A percentile compares a stretch with the other conserved stretches of the same genome.
These are phyloP conservation scores for Stemphylium lycopersici DNA, from an alignment of 2,329 filamentous ascomycete genomes.

Conservation along the genomic window DNA sequence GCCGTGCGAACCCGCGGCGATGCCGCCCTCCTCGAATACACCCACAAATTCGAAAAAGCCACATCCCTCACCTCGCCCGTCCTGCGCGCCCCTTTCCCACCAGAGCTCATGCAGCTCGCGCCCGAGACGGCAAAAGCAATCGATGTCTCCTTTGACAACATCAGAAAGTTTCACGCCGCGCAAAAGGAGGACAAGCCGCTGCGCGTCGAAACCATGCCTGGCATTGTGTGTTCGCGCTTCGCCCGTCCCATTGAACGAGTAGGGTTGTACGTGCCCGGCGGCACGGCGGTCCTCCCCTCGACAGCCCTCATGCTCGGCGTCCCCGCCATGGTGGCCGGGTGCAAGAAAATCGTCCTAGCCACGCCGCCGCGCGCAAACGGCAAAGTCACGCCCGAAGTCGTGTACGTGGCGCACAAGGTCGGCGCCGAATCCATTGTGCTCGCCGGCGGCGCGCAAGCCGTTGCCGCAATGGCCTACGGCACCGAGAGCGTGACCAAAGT, in stretches of 20 bases:
- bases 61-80: constrained; percentile 89
- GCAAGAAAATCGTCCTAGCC: constrained; percentile 91
- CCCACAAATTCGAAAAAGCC: constrained; percentile 97
- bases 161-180: constrained; percentile 88
- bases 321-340: constrained; percentile 95
- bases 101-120: constrained; percentile 82
- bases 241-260: constrained; percentile 90
- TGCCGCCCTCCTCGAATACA: constrained; percentile 86
- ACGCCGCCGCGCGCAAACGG: constrained; percentile 90
- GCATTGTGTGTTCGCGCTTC: constrained; percentile 93
- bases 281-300: constrained; percentile 94
- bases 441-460: constrained; percentile 91
- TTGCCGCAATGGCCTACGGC: constrained; percentile 96
- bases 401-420: constrained; percentile 96
- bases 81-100: constrained; percentile 84
- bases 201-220: constrained; percentile 95
- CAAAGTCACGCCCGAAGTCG: constrained; percentile 92
- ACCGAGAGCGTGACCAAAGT: constrained; percentile 95
- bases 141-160: constrained; percentile 92
- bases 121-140: constrained; percentile 90
- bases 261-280: constrained; percentile 94
- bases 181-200: constrained; percentile 85
- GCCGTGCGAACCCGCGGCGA: constrained; percentile 85
- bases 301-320: constrained; percentile 98
- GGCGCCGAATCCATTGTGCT: constrained; percentile 95